Base-by-base conservation (phyloP, 257 asterid species). In the Lavandula angustifolia region DNA sequence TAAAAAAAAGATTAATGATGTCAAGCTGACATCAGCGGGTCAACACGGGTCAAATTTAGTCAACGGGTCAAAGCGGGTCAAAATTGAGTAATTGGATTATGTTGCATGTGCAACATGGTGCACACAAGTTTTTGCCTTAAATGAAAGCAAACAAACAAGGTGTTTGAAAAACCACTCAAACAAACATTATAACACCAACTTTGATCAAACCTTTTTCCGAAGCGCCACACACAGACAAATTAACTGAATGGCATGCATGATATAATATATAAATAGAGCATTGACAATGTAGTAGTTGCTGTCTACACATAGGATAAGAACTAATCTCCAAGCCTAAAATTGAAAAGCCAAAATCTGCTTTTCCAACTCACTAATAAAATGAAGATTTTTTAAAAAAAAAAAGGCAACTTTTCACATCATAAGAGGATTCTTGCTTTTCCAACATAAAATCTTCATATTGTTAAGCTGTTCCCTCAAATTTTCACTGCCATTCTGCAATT, bases 271-370 rank as follows among this genome's bases (percentile, higher is more conserved):
- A 37, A 46, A 32, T 55, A 60, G 43, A 66, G 59, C 14, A 56
- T 49, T 31, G 70, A 51, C 63, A 74, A 57, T 51, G 64, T 31
- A 31, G 59, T 53, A 6, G 82, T 73, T 77, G 82, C 72, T 78
- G 76, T 78, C 74, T 65, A 79, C 82, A 78, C 79, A 74, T 77
- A 56, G 72, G 76, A 53, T 69, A 37, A 52, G 68, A 77, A 77
- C 71, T 77, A 58, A 67, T 62, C 69, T 37, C 54, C 14, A 16
- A 48, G 68, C 71, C 59, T 43, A 18, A 43, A 57, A 10, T 63
- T 41, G 31, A 64, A 52, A 60, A 67, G 72, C 64, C 68, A 71
- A 71, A 59, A 74, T 74, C 75, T 34, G 70, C 58, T 72, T 74
- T 73, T 70, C 72, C 77, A 74, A 70, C 77, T 56, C 70, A 53